phyloP scores from a whole-genome alignment of 1,284 basidiomycete genomes.

The Cyathus pygmaeus region DNA sequence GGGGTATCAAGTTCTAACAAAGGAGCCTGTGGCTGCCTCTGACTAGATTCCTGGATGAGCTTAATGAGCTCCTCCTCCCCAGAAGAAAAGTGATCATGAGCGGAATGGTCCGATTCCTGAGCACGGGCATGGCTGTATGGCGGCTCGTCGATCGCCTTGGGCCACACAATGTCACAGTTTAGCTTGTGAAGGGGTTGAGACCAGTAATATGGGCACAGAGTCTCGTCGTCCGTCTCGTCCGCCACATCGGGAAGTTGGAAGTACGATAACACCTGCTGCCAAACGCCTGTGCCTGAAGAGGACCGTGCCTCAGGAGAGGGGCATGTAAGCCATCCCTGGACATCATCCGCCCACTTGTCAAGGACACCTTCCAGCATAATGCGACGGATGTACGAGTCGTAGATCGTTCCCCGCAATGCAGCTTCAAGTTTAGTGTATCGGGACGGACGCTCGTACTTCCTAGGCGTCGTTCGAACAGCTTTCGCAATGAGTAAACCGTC shows the following conservation, averaged over 20 bases:
- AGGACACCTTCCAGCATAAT: constrained; percentile 87
- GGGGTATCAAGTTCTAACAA: constrained; percentile 82
- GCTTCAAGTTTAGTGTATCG: constrained; percentile 74
- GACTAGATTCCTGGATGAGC: background rate
- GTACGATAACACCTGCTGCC: constrained; percentile 39
- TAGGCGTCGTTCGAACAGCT: constrained; percentile 76
- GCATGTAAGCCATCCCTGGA: constrained; percentile 74
- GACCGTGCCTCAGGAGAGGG: constrained; percentile 46
- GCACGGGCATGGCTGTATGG: constrained; percentile 36
- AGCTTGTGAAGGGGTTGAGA: constrained; percentile 74
- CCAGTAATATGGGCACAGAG: constrained; percentile 85
- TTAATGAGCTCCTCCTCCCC: background rate
- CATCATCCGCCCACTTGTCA: constrained; percentile 68
- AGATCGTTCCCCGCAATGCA: constrained; percentile 82
- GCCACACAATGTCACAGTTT: constrained; percentile 87
- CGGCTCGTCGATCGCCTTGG: constrained; percentile 66
- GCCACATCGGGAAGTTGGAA: constrained; percentile 10
- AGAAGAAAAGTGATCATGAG: background rate
- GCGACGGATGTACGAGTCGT: constrained; percentile 89
- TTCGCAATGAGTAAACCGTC: constrained; percentile 85
- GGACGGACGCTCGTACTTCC: constrained; percentile 81
- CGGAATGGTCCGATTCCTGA: background rate
- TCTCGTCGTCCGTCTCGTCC: constrained; percentile 63
- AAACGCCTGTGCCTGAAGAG: constrained; percentile 17
- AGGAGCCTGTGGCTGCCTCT: background rate